These are phyloP conservation scores for Candida peoriensis DNA, from an alignment of 805 yeast species.

Conservation along the genomic window DNA sequence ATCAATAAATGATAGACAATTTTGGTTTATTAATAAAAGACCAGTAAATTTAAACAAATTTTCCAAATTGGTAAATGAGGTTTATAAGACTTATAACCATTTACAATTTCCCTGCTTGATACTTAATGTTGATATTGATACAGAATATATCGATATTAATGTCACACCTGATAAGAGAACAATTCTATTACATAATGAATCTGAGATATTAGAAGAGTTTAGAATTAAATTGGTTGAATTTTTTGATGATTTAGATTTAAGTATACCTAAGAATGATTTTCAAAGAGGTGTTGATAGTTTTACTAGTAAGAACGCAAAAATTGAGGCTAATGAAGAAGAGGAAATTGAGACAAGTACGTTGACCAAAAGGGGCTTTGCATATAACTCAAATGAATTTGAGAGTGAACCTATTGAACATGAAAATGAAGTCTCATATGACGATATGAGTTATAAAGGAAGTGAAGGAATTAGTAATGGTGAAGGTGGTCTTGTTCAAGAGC, in stretches of 20 bases:
- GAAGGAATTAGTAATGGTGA: background rate
- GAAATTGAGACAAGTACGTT: background rate
- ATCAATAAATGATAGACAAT: constrained; percentile 68
- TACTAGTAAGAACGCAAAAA: constrained; percentile 3
- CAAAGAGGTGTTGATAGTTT: constrained; percentile 5
- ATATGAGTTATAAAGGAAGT: background rate
- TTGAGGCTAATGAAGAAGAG: constrained; percentile 4
- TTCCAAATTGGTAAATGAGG: constrained; percentile 60
- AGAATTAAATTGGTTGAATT: constrained; percentile 43
- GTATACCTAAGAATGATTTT: constrained; percentile 24
- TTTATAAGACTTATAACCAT: constrained; percentile 65
- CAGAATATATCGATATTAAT: constrained; percentile 67
- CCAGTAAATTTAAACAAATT: constrained; percentile 62
- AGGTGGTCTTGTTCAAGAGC: background rate
- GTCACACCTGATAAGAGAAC: constrained; percentile 89
- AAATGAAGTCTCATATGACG: constrained; percentile 7
- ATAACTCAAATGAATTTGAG: background rate
- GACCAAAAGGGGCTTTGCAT: background rate
- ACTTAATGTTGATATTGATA: constrained; percentile 50
- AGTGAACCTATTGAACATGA: constrained; percentile 1
- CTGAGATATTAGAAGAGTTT: constrained; percentile 48
- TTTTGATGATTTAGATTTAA: constrained; percentile 36
- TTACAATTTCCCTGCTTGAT: constrained; percentile 70
- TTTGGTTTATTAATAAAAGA: constrained; percentile 65
- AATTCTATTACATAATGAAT: constrained; percentile 64